Evolutionary conservation across 2,329 filamentous ascomycete genomes (phyloP).

Genomic region (Hypomyces perniciosus): DNA sequence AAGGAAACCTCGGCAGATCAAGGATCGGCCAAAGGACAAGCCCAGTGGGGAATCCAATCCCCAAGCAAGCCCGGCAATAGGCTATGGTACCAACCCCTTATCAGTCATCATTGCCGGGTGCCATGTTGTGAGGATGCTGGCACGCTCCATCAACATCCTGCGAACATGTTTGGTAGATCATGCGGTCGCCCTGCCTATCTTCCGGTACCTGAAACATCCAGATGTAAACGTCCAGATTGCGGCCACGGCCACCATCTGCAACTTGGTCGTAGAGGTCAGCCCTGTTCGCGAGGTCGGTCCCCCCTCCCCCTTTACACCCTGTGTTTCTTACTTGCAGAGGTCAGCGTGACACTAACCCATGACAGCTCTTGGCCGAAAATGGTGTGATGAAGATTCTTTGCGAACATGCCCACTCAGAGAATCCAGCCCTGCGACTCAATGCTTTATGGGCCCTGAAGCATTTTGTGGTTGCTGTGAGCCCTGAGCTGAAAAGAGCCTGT

Average conservation of each 20-base stretch:
- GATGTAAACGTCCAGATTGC: conserved; percentile 78
- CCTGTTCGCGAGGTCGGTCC: conserved; percentile 76
- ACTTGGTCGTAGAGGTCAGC: conserved; percentile 81
- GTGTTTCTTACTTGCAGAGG: not conserved
- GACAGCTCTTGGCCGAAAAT: conserved; percentile 62
- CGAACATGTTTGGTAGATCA: conserved; percentile 84
- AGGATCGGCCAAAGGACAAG: conserved; percentile 37
- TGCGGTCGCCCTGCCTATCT: conserved; percentile 70
- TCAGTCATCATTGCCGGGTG: conserved; percentile 80
- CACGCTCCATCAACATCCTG: conserved; percentile 76
- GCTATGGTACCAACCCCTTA: conserved; percentile 68
- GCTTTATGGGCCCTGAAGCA: conserved; percentile 94
- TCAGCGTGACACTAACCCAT: conserved; percentile 17
- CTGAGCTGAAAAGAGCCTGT: conserved; percentile 68
- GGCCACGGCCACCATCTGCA: conserved; percentile 77
- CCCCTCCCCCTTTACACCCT: not conserved
- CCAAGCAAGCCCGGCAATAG: conserved; percentile 27
- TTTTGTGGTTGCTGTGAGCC: conserved; percentile 66
- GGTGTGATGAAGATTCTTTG: conserved; percentile 74
- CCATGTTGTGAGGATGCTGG: conserved; percentile 71
- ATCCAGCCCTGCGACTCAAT: conserved; percentile 73
- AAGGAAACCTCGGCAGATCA: conserved; percentile 40
- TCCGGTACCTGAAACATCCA: conserved; percentile 66
- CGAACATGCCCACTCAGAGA: conserved; percentile 74
- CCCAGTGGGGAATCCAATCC: conserved; percentile 22